These are phyloP conservation scores for Arthrobotrys pseudoclavata DNA, from an alignment of 2,329 filamentous ascomycete species.

Conservation along the genomic window DNA sequence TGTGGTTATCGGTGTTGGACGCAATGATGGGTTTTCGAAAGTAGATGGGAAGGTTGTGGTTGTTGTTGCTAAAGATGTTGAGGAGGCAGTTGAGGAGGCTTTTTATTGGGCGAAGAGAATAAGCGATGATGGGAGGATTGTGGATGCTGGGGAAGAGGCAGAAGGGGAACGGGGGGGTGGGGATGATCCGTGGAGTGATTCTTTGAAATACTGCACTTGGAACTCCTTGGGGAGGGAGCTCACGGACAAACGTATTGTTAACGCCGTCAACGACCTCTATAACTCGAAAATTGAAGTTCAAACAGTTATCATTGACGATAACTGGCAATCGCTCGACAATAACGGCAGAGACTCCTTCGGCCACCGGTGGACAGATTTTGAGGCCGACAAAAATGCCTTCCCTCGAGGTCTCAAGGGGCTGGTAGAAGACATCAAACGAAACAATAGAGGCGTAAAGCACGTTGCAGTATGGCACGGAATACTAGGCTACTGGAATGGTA, in stretches of 20 bases:
- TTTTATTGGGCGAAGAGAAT: slow-evolving; percentile 50
- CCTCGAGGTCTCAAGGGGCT: slow-evolving; percentile 82
- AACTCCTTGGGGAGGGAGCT: slow-evolving; percentile 88
- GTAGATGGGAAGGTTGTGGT: slow-evolving; percentile 39
- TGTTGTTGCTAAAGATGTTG: slow-evolving; percentile 34
- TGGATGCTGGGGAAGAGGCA: not conserved
- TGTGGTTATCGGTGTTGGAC: slow-evolving; percentile 39
- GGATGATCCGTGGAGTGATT: slow-evolving; percentile 70
- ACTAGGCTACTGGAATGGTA: slow-evolving; percentile 89
- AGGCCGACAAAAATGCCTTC: slow-evolving; percentile 84
- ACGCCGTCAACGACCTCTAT: slow-evolving; percentile 79
- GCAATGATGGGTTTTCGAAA: slow-evolving; percentile 34
- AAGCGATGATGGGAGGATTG: not conserved
- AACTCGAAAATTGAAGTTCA: slow-evolving; percentile 80
- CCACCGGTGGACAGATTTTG: slow-evolving; percentile 81
- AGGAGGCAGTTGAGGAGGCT: slow-evolving; percentile 48
- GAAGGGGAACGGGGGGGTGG: not conserved
- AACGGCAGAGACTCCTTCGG: slow-evolving; percentile 69
- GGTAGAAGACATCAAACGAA: slow-evolving; percentile 76
- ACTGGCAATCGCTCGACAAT: slow-evolving; percentile 85
- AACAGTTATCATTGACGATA: slow-evolving; percentile 95
- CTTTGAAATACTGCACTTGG: slow-evolving; percentile 96
- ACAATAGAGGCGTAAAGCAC: slow-evolving; percentile 80
- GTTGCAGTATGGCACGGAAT: slow-evolving; percentile 96
- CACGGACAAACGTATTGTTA: slow-evolving; percentile 82